phyloP scores from a whole-genome alignment of 768 basidiomycete species.

The Collybia sordida region DNA sequence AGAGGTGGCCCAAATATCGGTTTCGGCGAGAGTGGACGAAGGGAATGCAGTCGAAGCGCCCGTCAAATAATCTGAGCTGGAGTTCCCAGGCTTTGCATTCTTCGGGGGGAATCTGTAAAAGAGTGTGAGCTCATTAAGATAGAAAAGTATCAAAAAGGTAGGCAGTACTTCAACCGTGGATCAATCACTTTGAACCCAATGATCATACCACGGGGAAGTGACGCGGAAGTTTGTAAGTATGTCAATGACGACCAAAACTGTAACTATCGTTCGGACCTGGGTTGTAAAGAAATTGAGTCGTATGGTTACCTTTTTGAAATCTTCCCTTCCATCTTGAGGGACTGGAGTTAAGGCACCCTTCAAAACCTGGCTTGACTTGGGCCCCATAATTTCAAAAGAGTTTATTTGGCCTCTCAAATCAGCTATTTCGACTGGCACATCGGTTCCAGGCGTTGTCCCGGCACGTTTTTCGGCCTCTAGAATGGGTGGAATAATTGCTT shows the following conservation, averaged over 20 bases:
- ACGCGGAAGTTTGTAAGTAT: constrained; percentile 62
- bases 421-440: constrained; percentile 56
- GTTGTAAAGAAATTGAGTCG: too few relatives aligned
- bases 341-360: constrained; percentile 60
- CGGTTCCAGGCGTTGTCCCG: constrained; percentile 18
- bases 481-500: constrained; percentile 46
- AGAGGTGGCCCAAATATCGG: constrained; percentile 72
- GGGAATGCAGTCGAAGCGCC: constrained; percentile 47
- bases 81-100: constrained; percentile 51
- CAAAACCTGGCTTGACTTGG: constrained; percentile 73
- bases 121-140: constrained; percentile 1
- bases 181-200: constrained; percentile 82
- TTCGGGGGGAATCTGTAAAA: constrained; percentile 81
- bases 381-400: constrained; percentile 89
- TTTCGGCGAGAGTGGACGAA: constrained; percentile 55
- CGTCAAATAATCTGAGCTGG: constrained; percentile 20
- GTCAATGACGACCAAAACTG: constrained; percentile 71
- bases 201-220: constrained; percentile 71
- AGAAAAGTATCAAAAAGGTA: constrained; percentile 15
- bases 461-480: constrained; percentile 35
- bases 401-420: constrained; percentile 74
- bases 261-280: not conserved
- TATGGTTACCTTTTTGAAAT: constrained; percentile 55
- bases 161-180: constrained; percentile 73
- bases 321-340: constrained; percentile 45